Conservation (phyloP, 2,329 filamentous ascomycete species). For the Botryotinia convoluta region DNA sequence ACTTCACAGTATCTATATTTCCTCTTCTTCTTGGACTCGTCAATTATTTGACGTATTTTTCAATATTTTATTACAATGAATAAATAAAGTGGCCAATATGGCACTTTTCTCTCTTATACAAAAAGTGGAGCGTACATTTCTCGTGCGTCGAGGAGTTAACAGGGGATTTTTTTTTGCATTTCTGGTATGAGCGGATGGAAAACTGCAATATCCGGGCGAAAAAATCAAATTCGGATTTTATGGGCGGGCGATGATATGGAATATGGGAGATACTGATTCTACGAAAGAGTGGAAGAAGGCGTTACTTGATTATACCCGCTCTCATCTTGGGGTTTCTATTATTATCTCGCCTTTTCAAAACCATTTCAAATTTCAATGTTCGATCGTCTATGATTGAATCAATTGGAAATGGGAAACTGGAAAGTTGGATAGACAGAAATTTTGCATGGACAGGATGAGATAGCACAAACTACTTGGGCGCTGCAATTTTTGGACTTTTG, state of each 20-base stretch:
- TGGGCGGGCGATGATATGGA: constrained; percentile 4
- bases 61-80: not conserved
- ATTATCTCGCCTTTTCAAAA: not conserved
- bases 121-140: constrained; percentile 16
- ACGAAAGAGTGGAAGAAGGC: constrained; percentile 10
- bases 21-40: not conserved
- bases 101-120: not conserved
- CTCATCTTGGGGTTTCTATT: constrained; percentile 13
- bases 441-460: constrained; percentile 2
- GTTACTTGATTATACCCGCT: constrained; percentile 15
- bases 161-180: not conserved
- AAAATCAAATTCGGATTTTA: not conserved
- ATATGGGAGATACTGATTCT: constrained; percentile 11
- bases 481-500: constrained; percentile 6
- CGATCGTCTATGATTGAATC: not conserved
- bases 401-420: not conserved
- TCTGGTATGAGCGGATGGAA: constrained; percentile 3
- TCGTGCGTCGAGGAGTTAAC: constrained; percentile 11
- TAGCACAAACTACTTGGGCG: constrained; percentile 8
- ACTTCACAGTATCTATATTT: constrained; percentile 4
- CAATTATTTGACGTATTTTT: not conserved
- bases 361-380: not conserved
- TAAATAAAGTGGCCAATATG: not conserved
- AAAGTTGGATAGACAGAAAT: not conserved
- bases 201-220: not conserved